A percentile compares a stretch with the other conserved stretches of the same genome.
Evolutionary conservation across 768 basidiomycete genomes (phyloP).

Genomic region (Russula emetica): DNA sequence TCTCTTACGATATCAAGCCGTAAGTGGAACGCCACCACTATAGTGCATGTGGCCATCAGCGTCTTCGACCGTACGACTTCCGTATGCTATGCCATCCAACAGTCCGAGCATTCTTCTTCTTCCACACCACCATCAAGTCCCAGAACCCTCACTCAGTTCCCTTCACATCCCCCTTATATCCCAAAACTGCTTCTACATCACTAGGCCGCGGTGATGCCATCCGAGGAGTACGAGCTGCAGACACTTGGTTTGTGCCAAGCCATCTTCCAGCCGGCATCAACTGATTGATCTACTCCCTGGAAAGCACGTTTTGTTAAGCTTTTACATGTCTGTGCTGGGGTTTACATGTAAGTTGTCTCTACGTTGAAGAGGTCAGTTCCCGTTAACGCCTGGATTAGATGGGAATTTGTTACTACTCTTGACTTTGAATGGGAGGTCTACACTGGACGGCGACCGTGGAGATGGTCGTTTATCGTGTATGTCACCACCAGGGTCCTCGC

Average conservation of each 20-base stretch:
- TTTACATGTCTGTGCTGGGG: slow-evolving; percentile 17
- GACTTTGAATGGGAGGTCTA: slow-evolving; percentile 25
- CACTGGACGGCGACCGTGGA: slow-evolving; percentile 24
- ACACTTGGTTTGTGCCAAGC: slow-evolving; percentile 2
- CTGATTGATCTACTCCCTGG: not conserved
- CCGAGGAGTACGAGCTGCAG: not conserved
- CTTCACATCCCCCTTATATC: not conserved
- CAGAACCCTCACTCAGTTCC: not conserved
- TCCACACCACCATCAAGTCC: not conserved
- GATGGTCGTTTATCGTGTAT: slow-evolving; percentile 26
- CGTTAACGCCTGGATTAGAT: not conserved
- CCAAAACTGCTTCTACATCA: too few relatives aligned
- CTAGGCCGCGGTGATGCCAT: not conserved
- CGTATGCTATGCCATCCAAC: not conserved
- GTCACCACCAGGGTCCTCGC: slow-evolving; percentile 12
- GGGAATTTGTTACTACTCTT: slow-evolving; percentile 23
- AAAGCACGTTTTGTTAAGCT: slow-evolving; percentile 11
- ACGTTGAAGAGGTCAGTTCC: not conserved
- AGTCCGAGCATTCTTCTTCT: not conserved
- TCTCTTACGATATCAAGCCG: not conserved
- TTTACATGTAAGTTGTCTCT: slow-evolving; percentile 15
- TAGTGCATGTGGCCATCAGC: not conserved
- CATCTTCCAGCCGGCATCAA: not conserved
- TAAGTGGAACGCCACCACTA: not conserved
- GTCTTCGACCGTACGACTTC: not conserved